Conservation (phyloP, 2,329 filamentous ascomycete species). For the Aschersonia sp. region DNA sequence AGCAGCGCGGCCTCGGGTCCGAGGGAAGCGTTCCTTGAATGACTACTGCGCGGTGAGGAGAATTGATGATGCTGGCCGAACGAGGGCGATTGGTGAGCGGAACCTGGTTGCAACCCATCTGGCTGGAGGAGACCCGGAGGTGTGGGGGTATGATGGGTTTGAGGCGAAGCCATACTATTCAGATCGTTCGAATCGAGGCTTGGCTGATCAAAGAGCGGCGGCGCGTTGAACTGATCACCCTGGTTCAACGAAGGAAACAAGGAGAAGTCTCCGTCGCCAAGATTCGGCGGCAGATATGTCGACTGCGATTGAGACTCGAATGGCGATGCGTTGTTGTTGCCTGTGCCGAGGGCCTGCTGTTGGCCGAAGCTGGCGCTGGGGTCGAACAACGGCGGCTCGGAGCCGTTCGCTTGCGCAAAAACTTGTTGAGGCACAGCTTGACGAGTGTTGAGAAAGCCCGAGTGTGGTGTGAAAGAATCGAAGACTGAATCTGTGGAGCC, state of each 20-base stretch:
- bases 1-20: conserved; percentile 43
- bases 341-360: conserved; percentile 18
- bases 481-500: conserved; percentile 17
- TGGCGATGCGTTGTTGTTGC: conserved; percentile 21
- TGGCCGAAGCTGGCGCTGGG: conserved; percentile 29
- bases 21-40: conserved; percentile 42
- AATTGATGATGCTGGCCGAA: conserved; percentile 44
- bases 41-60: conserved; percentile 30
- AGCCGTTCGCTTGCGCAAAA: conserved; percentile 16
- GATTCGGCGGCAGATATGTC: conserved; percentile 34
- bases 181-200: conserved; percentile 31
- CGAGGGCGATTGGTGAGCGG: conserved; percentile 41
- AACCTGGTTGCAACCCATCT: conserved; percentile 30
- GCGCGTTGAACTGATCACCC: conserved; percentile 44
- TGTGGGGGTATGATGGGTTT: conserved; percentile 40
- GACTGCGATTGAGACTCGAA: conserved; percentile 28
- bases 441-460: conserved; percentile 35
- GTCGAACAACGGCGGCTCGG: conserved; percentile 24
- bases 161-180: conserved; percentile 38
- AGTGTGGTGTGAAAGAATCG: conserved; percentile 28
- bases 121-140: conserved; percentile 39
- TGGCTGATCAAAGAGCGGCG: conserved; percentile 42
- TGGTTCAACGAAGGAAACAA: conserved; percentile 44
- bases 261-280: conserved; percentile 44
- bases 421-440: conserved; percentile 19